Percentiles rank a stretch among this genome's conserved stretches.
These are phyloP conservation scores for Passiflora organensis DNA, from an alignment of 345 rosid genomes.

Conservation along the genomic window DNA sequence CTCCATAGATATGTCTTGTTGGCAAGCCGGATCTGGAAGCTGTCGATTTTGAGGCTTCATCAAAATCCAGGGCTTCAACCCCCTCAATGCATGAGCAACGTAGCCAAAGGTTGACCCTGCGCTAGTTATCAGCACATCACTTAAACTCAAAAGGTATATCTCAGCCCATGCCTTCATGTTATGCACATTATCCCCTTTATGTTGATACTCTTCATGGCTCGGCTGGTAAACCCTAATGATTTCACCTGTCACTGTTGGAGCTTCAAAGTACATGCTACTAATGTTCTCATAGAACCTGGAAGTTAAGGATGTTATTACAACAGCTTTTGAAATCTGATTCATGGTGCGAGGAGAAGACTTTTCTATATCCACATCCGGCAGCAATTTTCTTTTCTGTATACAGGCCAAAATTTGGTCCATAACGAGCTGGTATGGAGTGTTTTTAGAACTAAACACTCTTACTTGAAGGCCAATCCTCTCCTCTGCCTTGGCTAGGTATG, in stretches of 20 bases:
- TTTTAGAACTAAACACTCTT: slow-evolving; percentile 7
- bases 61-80: slow-evolving; percentile 20
- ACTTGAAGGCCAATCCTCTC: slow-evolving; percentile 18
- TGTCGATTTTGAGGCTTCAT: slow-evolving; percentile 1
- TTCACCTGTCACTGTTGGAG: slow-evolving; percentile 19
- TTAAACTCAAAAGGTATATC: slow-evolving; percentile 13
- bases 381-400: slow-evolving; percentile 5
- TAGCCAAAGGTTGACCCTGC: slow-evolving; percentile 24
- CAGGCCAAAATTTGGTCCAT: slow-evolving; percentile 15
- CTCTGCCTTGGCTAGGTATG: slow-evolving; percentile 13
- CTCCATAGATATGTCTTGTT: slow-evolving; percentile 14
- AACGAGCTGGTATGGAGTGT: background rate
- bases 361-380: background rate
- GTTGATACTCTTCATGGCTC: slow-evolving; percentile 22
- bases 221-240: slow-evolving; percentile 16
- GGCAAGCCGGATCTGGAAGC: slow-evolving; percentile 14
- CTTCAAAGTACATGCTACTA: slow-evolving; percentile 10
- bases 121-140: slow-evolving; percentile 19
- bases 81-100: slow-evolving; percentile 23
- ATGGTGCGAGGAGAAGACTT: background rate
- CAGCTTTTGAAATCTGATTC: slow-evolving; percentile 12
- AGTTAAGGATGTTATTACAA: slow-evolving; percentile 11
- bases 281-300: slow-evolving; percentile 10
- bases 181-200: slow-evolving; percentile 12
- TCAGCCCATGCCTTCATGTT: slow-evolving; percentile 26